Percentiles rank a stretch among this genome's conserved stretches.
These are phyloP conservation scores for Erythrobasidium hasegawianum DNA, from an alignment of 1,284 basidiomycete genomes.

Conservation along the genomic window DNA sequence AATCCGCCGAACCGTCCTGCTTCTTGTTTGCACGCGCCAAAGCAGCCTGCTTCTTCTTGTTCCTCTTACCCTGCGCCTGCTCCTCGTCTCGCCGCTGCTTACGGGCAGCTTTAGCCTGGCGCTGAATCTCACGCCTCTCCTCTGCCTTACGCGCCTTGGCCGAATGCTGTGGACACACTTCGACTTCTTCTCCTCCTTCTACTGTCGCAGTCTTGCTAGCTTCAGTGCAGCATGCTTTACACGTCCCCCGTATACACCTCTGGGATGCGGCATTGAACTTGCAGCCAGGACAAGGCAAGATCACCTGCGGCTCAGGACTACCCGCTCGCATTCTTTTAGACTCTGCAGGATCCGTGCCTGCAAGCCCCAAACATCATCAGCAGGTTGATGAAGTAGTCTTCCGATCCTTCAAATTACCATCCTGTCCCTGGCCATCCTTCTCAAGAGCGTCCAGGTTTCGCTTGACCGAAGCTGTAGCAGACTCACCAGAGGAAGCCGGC, in stretches of 20 bases:
- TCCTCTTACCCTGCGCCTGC: not conserved
- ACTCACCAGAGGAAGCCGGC: conserved; percentile 35
- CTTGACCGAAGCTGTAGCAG: conserved; percentile 23
- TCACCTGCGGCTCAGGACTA: not conserved
- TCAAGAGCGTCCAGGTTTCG: conserved; percentile 32
- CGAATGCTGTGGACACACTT: conserved; percentile 52
- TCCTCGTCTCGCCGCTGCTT: conserved; percentile 8
- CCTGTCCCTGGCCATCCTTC: conserved; percentile 17
- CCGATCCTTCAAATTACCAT: conserved; percentile 13
- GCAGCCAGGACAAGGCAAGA: conserved; percentile 7
- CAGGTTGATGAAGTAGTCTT: not conserved
- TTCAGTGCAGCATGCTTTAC: conserved; percentile 16
- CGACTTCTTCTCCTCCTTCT: conserved; percentile 8
- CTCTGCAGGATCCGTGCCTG: conserved; percentile 13
- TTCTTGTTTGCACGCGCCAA: no score
- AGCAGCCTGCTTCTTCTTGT: not conserved
- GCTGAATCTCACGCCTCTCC: conserved; percentile 45
- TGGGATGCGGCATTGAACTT: conserved; percentile 45
- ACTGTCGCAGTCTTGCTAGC: not conserved
- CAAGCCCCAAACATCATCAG: conserved; percentile 8
- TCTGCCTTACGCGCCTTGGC: conserved; percentile 45
- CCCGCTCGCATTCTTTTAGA: no score
- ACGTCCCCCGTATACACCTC: conserved; percentile 39
- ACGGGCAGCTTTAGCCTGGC: conserved; percentile 34
- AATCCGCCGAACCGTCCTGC: no score